phyloP scores from a whole-genome alignment of 1,284 basidiomycete species.

The Hemileia vastatrix region DNA sequence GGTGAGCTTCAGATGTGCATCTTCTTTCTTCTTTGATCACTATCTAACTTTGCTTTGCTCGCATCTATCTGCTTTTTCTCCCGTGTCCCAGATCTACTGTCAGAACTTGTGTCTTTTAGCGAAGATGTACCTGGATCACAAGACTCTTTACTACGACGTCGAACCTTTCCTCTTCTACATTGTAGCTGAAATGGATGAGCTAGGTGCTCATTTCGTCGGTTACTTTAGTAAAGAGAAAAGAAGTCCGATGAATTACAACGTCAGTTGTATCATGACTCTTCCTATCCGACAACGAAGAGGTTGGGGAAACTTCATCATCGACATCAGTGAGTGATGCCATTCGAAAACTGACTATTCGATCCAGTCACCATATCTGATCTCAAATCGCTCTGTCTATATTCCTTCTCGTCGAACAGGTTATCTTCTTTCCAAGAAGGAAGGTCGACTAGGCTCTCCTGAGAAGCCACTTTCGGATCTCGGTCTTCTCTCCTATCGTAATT shows the following conservation, averaged over 20 bases:
- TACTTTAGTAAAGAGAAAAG: constrained; percentile 99
- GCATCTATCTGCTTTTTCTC: too few relatives aligned
- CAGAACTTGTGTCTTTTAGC: constrained; percentile 97
- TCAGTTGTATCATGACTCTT: constrained; percentile 98
- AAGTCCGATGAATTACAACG: constrained; percentile 78
- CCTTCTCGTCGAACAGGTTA: constrained; percentile 57
- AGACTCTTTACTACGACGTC: constrained; percentile 98
- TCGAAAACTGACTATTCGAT: background rate
- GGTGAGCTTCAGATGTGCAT: constrained; percentile 27
- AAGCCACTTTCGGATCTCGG: constrained; percentile 83
- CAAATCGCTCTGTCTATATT: background rate
- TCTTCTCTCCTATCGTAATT: constrained; percentile 80
- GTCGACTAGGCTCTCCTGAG: constrained; percentile 74
- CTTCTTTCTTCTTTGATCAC: background rate
- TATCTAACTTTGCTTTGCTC: too few relatives aligned
- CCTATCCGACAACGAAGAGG: constrained; percentile 87
- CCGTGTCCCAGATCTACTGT: constrained; percentile 62
- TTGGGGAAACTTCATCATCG: constrained; percentile 89
- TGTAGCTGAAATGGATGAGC: constrained; percentile 80
- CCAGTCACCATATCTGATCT: background rate
- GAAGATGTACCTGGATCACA: constrained; percentile 99
- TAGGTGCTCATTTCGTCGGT: constrained; percentile 86
- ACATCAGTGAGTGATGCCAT: constrained; percentile 65
- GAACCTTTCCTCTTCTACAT: constrained; percentile 99
- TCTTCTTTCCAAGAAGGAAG: constrained; percentile 87